Evolutionary conservation across 495 filamentous ascomycete genomes (phyloP).

Genomic region (Apiosordaria backusii): DNA sequence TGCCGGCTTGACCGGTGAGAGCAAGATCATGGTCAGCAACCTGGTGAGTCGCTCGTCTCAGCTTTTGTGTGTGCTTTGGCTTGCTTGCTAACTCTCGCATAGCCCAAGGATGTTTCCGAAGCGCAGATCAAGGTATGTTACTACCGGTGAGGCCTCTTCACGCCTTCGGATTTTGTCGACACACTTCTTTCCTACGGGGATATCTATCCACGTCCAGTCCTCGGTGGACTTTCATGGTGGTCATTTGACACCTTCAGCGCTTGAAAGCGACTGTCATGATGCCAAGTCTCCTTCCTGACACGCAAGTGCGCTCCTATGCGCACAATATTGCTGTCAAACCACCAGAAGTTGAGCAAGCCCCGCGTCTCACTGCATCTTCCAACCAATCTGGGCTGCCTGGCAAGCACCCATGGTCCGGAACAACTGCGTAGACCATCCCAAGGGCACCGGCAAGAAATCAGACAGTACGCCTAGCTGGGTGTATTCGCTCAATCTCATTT

Average conservation of each 20-base stretch:
- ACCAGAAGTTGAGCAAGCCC: conserved; percentile 48
- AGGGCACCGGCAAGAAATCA: conserved; percentile 24
- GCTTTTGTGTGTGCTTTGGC: neutral
- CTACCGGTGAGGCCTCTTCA: conserved; percentile 60
- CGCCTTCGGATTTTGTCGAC: conserved; percentile 55
- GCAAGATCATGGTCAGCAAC: conserved; percentile 97
- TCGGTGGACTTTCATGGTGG: conserved; percentile 31
- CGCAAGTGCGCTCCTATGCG: conserved; percentile 19
- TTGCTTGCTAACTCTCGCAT: conserved; percentile 47
- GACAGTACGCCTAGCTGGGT: conserved; percentile 24
- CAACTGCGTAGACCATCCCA: conserved; percentile 19
- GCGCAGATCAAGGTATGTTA: conserved; percentile 99
- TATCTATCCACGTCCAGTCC: conserved; percentile 43
- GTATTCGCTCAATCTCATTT: conserved; percentile 19
- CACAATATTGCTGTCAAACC: conserved; percentile 24
- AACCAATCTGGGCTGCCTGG: conserved; percentile 47
- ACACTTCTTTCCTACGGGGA: conserved; percentile 40
- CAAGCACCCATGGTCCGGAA: conserved; percentile 43
- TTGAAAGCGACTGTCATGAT: conserved; percentile 29
- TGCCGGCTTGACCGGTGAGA: conserved; percentile 61
- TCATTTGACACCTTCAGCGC: conserved; percentile 20
- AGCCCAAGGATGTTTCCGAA: conserved; percentile 95
- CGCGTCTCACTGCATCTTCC: conserved; percentile 38
- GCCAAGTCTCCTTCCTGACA: conserved; percentile 39
- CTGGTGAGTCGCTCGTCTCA: conserved; percentile 64